phyloP scores from a whole-genome alignment of 192 early-diverging fungal genomes.

The Gaertneriomyces sp. region DNA sequence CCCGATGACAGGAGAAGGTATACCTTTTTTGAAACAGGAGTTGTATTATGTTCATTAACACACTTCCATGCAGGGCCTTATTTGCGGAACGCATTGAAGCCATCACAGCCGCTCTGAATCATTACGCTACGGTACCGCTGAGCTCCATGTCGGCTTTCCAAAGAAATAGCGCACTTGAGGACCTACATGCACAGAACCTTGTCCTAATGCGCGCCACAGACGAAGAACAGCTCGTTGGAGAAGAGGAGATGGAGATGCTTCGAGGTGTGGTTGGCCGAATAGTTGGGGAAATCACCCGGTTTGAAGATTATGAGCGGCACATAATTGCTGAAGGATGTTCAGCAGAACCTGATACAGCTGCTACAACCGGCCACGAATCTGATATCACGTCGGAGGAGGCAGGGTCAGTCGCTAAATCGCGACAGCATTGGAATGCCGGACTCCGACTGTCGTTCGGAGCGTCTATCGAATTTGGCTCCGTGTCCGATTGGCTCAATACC shows the following conservation, averaged over 20 bases:
- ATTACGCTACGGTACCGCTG: constrained; percentile 40
- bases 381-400: background rate
- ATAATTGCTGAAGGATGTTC: background rate
- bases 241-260: constrained; percentile 42
- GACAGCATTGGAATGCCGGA: background rate
- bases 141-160: constrained; percentile 33
- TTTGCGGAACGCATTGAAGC: constrained; percentile 43
- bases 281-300: constrained; percentile 50
- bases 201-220: constrained; percentile 45
- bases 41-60: background rate
- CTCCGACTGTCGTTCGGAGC: constrained; percentile 13
- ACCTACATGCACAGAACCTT: constrained; percentile 45
- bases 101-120: constrained; percentile 36
- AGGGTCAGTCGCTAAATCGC: background rate
- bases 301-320: constrained; percentile 36
- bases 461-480: constrained; percentile 11
- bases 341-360: background rate
- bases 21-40: background rate
- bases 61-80: constrained; percentile 22
- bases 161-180: constrained; percentile 37
- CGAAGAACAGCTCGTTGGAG: constrained; percentile 51
- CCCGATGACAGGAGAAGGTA: constrained; percentile 47
- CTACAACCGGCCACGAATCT: background rate
- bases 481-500: constrained; percentile 22
- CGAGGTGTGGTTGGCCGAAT: constrained; percentile 38